Evolutionary conservation across 257 asterid species (phyloP).

Genomic region (Rauvolfia tetraphylla): DNA sequence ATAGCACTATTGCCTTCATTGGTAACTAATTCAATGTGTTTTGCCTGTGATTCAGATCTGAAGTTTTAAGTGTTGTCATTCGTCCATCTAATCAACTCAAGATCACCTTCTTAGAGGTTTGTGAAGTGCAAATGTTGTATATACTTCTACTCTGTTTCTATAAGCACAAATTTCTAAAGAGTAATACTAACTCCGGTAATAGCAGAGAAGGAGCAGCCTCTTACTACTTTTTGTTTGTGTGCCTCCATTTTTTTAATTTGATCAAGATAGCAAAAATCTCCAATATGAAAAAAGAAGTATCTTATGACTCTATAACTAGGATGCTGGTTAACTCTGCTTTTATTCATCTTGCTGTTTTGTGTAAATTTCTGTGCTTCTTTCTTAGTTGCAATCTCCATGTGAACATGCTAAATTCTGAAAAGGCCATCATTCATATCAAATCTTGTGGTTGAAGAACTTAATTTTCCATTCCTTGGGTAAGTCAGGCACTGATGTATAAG

Average conservation of each 20-base stretch:
- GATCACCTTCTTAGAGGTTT: conserved; percentile 94
- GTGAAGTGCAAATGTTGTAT: conserved; percentile 23
- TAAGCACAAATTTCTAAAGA: background rate
- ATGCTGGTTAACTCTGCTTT: background rate
- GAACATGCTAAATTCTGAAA: background rate
- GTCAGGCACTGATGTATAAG: background rate
- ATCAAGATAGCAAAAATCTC: background rate
- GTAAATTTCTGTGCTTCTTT: background rate
- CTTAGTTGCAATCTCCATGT: background rate
- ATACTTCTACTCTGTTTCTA: background rate
- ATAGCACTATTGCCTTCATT: background rate
- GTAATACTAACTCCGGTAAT: background rate
- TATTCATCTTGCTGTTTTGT: background rate
- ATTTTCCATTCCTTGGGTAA: background rate
- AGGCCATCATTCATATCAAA: too few species aligned
- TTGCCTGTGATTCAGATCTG: conserved; percentile 59
- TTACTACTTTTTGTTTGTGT: background rate
- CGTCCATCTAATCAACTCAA: conserved; percentile 82
- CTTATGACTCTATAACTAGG: background rate
- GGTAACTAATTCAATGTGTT: background rate
- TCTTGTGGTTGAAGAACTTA: background rate
- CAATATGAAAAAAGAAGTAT: conserved; percentile 1
- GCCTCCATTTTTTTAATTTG: background rate
- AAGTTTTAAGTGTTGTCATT: conserved; percentile 75
- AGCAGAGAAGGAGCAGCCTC: background rate